Percentiles rank a stretch among this genome's conserved stretches.
Conservation (phyloP, 805 yeast species). For the Kuraishia floccosa region DNA sequence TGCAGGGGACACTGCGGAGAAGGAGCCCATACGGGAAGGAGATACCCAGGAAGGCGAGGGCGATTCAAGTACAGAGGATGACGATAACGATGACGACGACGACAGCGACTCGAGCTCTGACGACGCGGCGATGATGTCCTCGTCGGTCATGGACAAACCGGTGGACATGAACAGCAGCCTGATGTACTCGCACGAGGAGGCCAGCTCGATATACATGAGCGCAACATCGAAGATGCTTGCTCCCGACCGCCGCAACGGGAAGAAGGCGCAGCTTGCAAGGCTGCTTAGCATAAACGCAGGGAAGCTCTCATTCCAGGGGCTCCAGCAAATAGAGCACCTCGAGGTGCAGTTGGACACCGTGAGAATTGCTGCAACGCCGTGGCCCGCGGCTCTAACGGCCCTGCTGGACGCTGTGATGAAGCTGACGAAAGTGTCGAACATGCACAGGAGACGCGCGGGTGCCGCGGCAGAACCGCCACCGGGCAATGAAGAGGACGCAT, state of each 20-base stretch:
- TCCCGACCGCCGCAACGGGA: background rate
- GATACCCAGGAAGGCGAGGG: constrained; percentile 1
- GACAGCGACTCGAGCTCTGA: constrained; percentile 23
- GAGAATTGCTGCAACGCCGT: constrained; percentile 30
- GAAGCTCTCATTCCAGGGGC: constrained; percentile 36
- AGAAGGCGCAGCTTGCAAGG: constrained; percentile 8
- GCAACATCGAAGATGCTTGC: constrained; percentile 49
- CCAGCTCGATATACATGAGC: constrained; percentile 71
- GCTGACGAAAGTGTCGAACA: constrained; percentile 2
- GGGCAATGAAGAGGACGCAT: constrained; percentile 1
- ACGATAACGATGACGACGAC: constrained; percentile 12
- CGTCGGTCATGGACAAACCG: constrained; percentile 15
- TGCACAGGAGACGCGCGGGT: constrained; percentile 8
- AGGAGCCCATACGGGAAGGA: constrained; percentile 1
- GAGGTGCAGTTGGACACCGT: constrained; percentile 26
- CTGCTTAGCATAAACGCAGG: constrained; percentile 23
- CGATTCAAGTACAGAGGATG: constrained; percentile 5
- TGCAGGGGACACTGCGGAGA: constrained; percentile 11
- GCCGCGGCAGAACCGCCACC: background rate
- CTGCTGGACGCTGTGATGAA: constrained; percentile 24
- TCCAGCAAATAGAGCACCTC: constrained; percentile 20
- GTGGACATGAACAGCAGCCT: constrained; percentile 35
- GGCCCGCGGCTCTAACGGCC: constrained; percentile 24
- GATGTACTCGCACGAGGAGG: constrained; percentile 57
- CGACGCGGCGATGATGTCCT: constrained; percentile 17